Base-by-base conservation (phyloP, 164 flowering plant species). In the Magnolia changhungtana region DNA sequence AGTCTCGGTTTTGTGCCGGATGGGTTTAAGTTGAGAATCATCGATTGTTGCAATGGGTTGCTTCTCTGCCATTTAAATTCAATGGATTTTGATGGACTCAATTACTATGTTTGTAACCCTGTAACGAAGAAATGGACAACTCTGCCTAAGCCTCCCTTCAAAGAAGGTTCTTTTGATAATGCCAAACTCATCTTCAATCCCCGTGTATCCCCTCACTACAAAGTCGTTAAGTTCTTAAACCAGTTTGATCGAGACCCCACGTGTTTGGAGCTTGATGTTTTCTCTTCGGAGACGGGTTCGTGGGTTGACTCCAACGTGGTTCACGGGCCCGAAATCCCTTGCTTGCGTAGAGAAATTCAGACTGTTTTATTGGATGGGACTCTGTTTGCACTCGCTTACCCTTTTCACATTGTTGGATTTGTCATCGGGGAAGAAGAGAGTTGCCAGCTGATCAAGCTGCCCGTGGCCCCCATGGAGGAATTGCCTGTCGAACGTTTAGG, bases 21-120 rank as follows among this genome's bases (percentile, higher is more conserved):
- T 14, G 45, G 31, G 14, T 51, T 31, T 31, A 31, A 69, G 14
- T 31, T 37, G 20, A 69, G 71, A 37, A 69, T 69, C 31, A n/a
- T 69, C 19, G 71, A 69, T 16, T 69, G 51, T 37, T 37, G 71
- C 71, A 69, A 69, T 16, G 71, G 71, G 8, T 69, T 69, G 51
- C 18, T 69, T 31, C 71, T 69, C 6, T 69, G 71, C 20, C 13
- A 20, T 9, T 20, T 0, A 7, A 16, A 45, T 4, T 16, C 45
- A 7, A 31, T 31, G 19, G 8, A 4, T 13, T 16, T 9, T 9
- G 67, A 8, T 1, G 67, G 9, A 21, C 59, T 7, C 59, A 55
- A 55, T 1, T 69, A 31, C 51, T 69, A 69, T 8, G n/a, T 69
- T 7, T 69, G 71, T 16, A 69, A 69, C 20, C 71, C 71, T 37